Evolutionary conservation across 495 filamentous ascomycete species (phyloP).

Genomic region (Aspergillus incahuasiensis): DNA sequence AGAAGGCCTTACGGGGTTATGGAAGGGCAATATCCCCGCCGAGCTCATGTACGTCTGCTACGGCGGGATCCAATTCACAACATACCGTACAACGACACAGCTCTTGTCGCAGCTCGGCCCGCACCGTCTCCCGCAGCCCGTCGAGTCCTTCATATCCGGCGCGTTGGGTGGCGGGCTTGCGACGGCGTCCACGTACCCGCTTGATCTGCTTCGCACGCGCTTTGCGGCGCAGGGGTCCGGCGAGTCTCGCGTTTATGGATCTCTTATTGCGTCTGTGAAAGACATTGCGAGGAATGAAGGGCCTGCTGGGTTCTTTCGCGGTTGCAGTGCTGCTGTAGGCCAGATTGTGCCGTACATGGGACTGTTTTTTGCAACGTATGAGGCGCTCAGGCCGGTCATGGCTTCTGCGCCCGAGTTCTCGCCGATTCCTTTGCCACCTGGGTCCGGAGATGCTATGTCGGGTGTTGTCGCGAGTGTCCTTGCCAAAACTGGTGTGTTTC

Average conservation of each 20-base stretch:
- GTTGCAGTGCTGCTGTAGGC: slow-evolving; percentile 68
- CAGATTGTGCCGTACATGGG: slow-evolving; percentile 98
- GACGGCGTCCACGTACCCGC: slow-evolving; percentile 82
- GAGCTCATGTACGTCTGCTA: slow-evolving; percentile 91
- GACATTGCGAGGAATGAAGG: slow-evolving; percentile 79
- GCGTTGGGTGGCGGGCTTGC: slow-evolving; percentile 74
- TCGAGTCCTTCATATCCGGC: slow-evolving; percentile 73
- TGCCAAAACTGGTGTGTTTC: slow-evolving; percentile 87
- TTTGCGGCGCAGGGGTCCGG: slow-evolving; percentile 90
- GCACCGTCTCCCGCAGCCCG: slow-evolving; percentile 49
- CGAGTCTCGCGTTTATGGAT: slow-evolving; percentile 63
- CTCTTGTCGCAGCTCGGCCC: slow-evolving; percentile 51
- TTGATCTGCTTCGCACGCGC: slow-evolving; percentile 88
- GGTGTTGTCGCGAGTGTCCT: slow-evolving; percentile 73
- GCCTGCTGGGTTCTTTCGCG: slow-evolving; percentile 74
- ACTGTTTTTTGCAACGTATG: slow-evolving; percentile 87
- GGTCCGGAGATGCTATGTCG: slow-evolving; percentile 73
- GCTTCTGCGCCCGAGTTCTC: background rate
- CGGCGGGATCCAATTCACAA: slow-evolving; percentile 80
- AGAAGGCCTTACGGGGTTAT: slow-evolving; percentile 56
- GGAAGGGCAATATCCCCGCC: slow-evolving; percentile 97
- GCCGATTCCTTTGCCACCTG: slow-evolving; percentile 51
- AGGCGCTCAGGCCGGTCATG: slow-evolving; percentile 51
- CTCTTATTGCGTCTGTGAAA: slow-evolving; percentile 57
- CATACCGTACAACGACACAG: slow-evolving; percentile 72